Base-by-base conservation (phyloP, 2,329 filamentous ascomycete genomes). In the Orbilia quercus region DNA sequence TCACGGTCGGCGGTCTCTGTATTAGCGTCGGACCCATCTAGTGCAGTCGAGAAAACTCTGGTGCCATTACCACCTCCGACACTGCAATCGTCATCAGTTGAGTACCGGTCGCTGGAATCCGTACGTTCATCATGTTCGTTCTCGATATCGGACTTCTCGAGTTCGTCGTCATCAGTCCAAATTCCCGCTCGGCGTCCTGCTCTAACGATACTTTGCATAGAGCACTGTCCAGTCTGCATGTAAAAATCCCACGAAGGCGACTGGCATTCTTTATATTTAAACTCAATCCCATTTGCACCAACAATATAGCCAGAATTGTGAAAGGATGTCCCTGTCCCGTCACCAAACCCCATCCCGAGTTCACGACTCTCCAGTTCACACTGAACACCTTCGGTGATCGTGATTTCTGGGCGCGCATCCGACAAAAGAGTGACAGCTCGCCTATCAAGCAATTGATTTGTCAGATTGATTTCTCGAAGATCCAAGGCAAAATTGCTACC, bases 281-380 rank as follows among this genome's bases (percentile, higher is more conserved):
- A 53, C 2, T 31, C 34, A 1, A 38, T 18, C 1, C 51, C 60
- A 18, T 59, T 53, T 2, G 50, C n/a, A 12, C 59, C 59, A 22
- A 73, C 47, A 48, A 73, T 22, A n/a, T 73, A 73, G 16, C 59
- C 62, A 38, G 34, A 54, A 28, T 55, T 64, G 45, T 73, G 54
- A 28, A 65, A 16, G 11, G n/a, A 31, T 5, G 59, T 73, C 7
- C 60, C 59, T 14, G 58, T 60, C 20, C 34, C 18, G 23, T 53
- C 57, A 25, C 16, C 55, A 7, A 65, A 23, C 18, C 45, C 36
- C 1, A 72, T n/a, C 2, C 66, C 66, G 7, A 23, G 34, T 4
- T 51, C 58, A 7, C 28, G 38, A 9, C 44, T 59, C 16, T 62
- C 42, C n/a, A 59, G 22, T 2, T 16, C 7, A 12, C 36, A 34